Percentiles rank a stretch among this genome's conserved stretches.
Evolutionary conservation across 768 basidiomycete species (phyloP).

Genomic region (Pleurotus tuber-regium): DNA sequence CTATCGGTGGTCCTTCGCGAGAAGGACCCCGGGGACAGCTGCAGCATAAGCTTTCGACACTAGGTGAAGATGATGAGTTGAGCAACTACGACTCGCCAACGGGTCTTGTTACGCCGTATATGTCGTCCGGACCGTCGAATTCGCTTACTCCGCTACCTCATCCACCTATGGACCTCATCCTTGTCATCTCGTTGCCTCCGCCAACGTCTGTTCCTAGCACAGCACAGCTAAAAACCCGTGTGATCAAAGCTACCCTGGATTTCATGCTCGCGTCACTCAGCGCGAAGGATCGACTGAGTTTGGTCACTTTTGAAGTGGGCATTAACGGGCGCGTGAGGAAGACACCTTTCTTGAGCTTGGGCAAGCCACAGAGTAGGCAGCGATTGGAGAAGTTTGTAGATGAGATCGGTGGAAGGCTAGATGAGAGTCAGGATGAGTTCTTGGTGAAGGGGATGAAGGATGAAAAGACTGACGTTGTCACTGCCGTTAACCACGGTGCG

Average conservation of each 20-base stretch:
- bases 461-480: conserved; percentile 96
- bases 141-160: conserved; percentile 80
- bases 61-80: conserved; percentile 72
- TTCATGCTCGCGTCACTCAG: conserved; percentile 80
- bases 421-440: conserved; percentile 46
- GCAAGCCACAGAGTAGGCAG: conserved; percentile 63
- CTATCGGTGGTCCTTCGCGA: conserved; percentile 23
- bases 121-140: conserved; percentile 74
- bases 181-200: conserved; percentile 86
- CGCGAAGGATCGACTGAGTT: conserved; percentile 74
- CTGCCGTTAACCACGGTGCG: conserved; percentile 93
- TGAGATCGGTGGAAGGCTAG: conserved; percentile 48
- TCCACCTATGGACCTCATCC: conserved; percentile 87
- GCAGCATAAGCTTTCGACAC: conserved; percentile 56
- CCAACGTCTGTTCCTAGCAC: conserved; percentile 70
- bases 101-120: conserved; percentile 65
- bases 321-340: conserved; percentile 78
- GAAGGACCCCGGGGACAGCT: conserved; percentile 28
- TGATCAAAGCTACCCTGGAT: conserved; percentile 86
- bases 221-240: conserved; percentile 81
- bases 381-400: conserved; percentile 80
- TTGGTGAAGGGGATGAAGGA: conserved; percentile 77
- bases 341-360: conserved; percentile 87
- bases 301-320: conserved; percentile 94
- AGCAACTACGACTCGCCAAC: conserved; percentile 56